Conservation (phyloP, 345 rosid genomes). For the Conringia planisiliqua region DNA sequence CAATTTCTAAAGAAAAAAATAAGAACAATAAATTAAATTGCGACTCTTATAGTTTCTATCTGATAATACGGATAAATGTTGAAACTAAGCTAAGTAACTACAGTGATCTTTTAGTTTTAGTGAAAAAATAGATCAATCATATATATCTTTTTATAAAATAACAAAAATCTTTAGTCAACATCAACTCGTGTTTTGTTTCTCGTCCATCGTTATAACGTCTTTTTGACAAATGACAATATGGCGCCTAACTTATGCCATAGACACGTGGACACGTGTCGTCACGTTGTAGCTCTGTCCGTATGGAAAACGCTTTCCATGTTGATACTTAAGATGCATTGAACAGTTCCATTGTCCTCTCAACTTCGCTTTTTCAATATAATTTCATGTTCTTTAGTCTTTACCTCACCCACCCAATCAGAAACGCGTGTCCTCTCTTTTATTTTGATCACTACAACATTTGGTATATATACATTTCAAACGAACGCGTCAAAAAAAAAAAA, state of each 20-base stretch:
- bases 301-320: conserved; percentile 31
- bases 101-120: background rate
- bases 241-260: conserved; percentile 31
- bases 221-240: conserved; percentile 28
- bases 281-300: conserved; percentile 22
- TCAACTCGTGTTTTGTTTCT: conserved; percentile 7
- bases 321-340: conserved; percentile 32
- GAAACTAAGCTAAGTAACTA: background rate
- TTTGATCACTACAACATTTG: conserved; percentile 6
- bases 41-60: background rate
- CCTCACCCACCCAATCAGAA: background rate
- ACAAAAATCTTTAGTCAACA: conserved; percentile 25
- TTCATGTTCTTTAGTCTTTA: conserved; percentile 13
- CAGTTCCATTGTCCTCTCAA: conserved; percentile 27
- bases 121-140: background rate
- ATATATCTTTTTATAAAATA: background rate
- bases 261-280: conserved; percentile 35
- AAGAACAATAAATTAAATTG: background rate
- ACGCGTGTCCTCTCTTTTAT: conserved; percentile 4
- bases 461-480: conserved; percentile 9
- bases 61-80: background rate
- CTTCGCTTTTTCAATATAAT: background rate
- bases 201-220: conserved; percentile 21
- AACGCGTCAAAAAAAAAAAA: conserved; percentile 24
- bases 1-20: background rate